These are phyloP conservation scores for Periconia sp. DNA, from an alignment of 2,329 filamentous ascomycete species.

Conservation along the genomic window DNA sequence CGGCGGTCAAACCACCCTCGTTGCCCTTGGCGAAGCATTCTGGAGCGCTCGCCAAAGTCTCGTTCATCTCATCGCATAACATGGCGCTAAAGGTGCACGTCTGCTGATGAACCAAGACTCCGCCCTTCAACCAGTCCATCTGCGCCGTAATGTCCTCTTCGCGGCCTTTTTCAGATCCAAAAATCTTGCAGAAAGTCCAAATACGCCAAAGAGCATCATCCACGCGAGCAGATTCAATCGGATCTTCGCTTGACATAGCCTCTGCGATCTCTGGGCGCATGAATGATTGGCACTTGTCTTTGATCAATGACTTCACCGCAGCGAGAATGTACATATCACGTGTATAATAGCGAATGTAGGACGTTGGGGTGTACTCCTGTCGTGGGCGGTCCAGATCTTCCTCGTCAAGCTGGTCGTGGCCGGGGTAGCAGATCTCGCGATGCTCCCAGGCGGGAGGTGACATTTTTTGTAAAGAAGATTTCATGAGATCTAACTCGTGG, in stretches of 20 bases:
- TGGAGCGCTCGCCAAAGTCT: slow-evolving; percentile 62
- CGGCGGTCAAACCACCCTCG: slow-evolving; percentile 57
- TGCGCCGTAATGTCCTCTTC: slow-evolving; percentile 66
- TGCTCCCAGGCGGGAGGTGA: slow-evolving; percentile 67
- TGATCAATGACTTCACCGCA: slow-evolving; percentile 62
- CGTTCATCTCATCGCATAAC: slow-evolving; percentile 58
- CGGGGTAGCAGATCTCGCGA: slow-evolving; percentile 63
- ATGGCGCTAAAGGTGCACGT: slow-evolving; percentile 54
- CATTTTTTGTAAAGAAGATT: slow-evolving; percentile 57
- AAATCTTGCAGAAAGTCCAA: slow-evolving; percentile 70
- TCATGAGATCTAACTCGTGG: slow-evolving; percentile 62
- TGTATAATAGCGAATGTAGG: slow-evolving; percentile 59
- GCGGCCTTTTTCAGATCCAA: slow-evolving; percentile 63
- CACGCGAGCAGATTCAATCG: slow-evolving; percentile 56
- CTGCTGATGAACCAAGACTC: slow-evolving; percentile 56
- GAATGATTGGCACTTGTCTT: slow-evolving; percentile 61
- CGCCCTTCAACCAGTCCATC: slow-evolving; percentile 68
- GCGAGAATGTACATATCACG: slow-evolving; percentile 61
- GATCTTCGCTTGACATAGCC: slow-evolving; percentile 58
- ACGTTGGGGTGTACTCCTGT: slow-evolving; percentile 59
- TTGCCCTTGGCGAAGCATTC: slow-evolving; percentile 66
- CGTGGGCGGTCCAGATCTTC: slow-evolving; percentile 51
- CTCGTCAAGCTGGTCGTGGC: slow-evolving; percentile 49
- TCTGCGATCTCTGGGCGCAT: slow-evolving; percentile 62
- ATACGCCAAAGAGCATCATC: slow-evolving; percentile 70